Evolutionary conservation across 2,329 filamentous ascomycete genomes (phyloP).

Genomic region (Lizonia empirigonia): DNA sequence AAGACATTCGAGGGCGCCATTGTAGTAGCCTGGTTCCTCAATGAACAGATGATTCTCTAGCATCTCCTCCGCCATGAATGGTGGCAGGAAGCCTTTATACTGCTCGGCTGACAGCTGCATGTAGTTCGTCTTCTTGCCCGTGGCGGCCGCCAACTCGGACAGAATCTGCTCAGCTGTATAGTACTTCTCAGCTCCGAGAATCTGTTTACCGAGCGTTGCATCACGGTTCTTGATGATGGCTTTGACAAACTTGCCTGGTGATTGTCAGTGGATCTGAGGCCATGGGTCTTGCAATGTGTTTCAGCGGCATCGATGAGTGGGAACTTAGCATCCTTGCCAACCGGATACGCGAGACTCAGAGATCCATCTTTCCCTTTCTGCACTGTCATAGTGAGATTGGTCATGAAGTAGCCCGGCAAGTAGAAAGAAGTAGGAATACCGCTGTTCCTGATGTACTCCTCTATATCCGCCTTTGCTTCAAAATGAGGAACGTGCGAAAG

Average conservation of each 20-base stretch:
- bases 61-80: conserved; percentile 55
- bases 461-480: conserved; percentile 62
- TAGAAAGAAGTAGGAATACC: conserved; percentile 53
- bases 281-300: background rate
- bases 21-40: conserved; percentile 60
- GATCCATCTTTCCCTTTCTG: conserved; percentile 24
- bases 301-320: conserved; percentile 54
- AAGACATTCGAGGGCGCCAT: conserved; percentile 44
- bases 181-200: conserved; percentile 50
- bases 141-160: conserved; percentile 47
- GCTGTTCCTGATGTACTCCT: conserved; percentile 58
- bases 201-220: conserved; percentile 48
- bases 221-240: conserved; percentile 20
- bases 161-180: conserved; percentile 32
- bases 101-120: conserved; percentile 30
- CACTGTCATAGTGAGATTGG: conserved; percentile 49
- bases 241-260: conserved; percentile 40
- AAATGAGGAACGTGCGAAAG: conserved; percentile 55
- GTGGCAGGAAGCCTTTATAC: conserved; percentile 51
- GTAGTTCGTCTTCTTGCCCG: conserved; percentile 19
- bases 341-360: conserved; percentile 20
- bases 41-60: conserved; percentile 61
- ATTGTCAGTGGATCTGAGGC: background rate
- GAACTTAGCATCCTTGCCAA: conserved; percentile 31
- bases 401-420: conserved; percentile 61